Conservation (phyloP, 2,329 filamentous ascomycete genomes). For the Clonostachys rosea region DNA sequence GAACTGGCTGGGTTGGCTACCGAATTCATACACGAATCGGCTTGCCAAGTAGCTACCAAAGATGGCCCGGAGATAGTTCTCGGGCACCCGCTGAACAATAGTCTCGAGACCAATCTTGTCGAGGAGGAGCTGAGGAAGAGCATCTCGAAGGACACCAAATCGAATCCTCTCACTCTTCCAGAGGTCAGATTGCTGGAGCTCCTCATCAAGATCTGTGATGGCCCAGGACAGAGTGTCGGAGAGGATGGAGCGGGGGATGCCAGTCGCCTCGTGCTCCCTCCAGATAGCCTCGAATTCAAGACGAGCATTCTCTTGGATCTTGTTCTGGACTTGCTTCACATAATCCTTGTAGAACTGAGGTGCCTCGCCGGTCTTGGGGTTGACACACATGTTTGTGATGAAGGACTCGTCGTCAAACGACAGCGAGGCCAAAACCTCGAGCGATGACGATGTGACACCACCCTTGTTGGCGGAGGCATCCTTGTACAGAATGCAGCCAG, state of each 20-base stretch:
- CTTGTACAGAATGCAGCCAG: constrained; percentile 95
- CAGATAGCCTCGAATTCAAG: constrained; percentile 98
- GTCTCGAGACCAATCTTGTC: constrained; percentile 88
- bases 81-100: constrained; percentile 82
- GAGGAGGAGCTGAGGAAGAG: constrained; percentile 77
- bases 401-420: constrained; percentile 91
- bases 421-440: constrained; percentile 90
- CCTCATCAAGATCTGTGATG: constrained; percentile 95
- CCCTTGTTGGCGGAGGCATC: constrained; percentile 98
- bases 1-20: constrained; percentile 89
- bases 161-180: constrained; percentile 83
- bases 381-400: constrained; percentile 89
- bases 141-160: constrained; percentile 74
- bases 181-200: constrained; percentile 87
- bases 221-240: constrained; percentile 87
- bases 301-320: constrained; percentile 84
- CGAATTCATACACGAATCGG: constrained; percentile 94
- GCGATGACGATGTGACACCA: constrained; percentile 92
- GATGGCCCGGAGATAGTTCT: constrained; percentile 88
- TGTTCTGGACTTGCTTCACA: constrained; percentile 84
- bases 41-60: constrained; percentile 95
- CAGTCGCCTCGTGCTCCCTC: constrained; percentile 84
- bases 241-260: constrained; percentile 75
- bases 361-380: constrained; percentile 58
- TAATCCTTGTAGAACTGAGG: constrained; percentile 93